Evolutionary conservation across 2,329 filamentous ascomycete genomes (phyloP), one percentile per base, ranked within the genome.

Genomic region (Pezicula radicicola): DNA sequence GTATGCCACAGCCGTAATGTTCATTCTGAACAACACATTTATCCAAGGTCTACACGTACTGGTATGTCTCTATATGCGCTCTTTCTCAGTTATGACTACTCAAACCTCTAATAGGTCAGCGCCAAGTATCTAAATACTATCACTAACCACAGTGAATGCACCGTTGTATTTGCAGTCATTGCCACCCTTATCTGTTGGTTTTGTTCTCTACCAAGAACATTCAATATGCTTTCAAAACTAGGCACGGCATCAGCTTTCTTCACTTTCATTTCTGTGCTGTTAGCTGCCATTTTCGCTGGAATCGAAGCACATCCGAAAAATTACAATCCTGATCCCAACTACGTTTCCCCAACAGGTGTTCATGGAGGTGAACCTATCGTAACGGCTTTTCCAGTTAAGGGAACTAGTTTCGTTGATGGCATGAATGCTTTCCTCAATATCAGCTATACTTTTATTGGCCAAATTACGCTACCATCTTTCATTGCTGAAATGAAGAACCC

Each of bases 361-460:
- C 52, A 50, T 53, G 64, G 68, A 6, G 89, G 89, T 1, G 77
- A 83, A 6, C 86, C 88, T 0, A 77, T 81, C 7, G 85, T 94
- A 6, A 83, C 84, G 0, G 83, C 83, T 0, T 66, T 92, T 18
- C 88, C 91, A 0, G 70, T 84, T 3, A 52, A 55, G 28, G 82
- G 85, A 16, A 95, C 90, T 0, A 88, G 87, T 0, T 96, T 95
- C 60, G 89, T 96, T 3, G 75, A 79, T 3, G 91, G 86, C 19
- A 86, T 96, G 78, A 91, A 85, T 49, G 92, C 92, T 0, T 96
- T 96, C 71, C 79, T 97, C 68, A 97, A 97, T 71, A 97, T 97
- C 66, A 90, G 86, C 71, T 97, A 96, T 68, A 96, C 92, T 0
- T 96, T 97, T 66, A 96, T 97, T 60, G 92, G 92, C 0, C 92